Conservation (phyloP, 495 filamentous ascomycete species). For the Penicillium mononematosum region DNA sequence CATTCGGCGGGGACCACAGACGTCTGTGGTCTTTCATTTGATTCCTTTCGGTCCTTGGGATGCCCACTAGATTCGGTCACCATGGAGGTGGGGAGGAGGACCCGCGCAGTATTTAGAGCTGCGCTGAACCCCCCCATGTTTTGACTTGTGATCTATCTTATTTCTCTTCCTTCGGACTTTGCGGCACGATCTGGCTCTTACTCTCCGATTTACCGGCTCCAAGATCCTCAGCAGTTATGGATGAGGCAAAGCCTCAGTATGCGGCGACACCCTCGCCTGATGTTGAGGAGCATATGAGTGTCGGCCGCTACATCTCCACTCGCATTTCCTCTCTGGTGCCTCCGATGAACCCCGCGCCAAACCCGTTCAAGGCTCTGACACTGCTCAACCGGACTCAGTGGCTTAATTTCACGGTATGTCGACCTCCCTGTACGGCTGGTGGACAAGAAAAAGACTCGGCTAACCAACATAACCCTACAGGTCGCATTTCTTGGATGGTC, state of each 20-base stretch:
- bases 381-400: conserved; percentile 74
- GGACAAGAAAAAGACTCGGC: not conserved
- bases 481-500: conserved; percentile 69
- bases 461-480: conserved; percentile 15
- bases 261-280: conserved; percentile 19
- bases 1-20: not conserved
- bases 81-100: not conserved
- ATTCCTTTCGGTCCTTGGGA: not conserved
- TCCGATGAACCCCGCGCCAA: conserved; percentile 73
- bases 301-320: conserved; percentile 62
- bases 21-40: not conserved
- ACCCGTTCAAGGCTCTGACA: conserved; percentile 70
- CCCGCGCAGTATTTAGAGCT: conserved; percentile 3
- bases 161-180: not conserved
- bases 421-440: not conserved
- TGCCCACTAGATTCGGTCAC: not conserved
- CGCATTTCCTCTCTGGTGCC: conserved; percentile 72
- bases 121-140: not conserved
- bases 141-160: not conserved
- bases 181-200: not conserved
- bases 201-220: not conserved
- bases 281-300: conserved; percentile 51
- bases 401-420: conserved; percentile 71
- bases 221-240: conserved; percentile 6
- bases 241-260: conserved; percentile 8